Base-by-base conservation (phyloP, 495 filamentous ascomycete species). In the Neurospora hispaniola region DNA sequence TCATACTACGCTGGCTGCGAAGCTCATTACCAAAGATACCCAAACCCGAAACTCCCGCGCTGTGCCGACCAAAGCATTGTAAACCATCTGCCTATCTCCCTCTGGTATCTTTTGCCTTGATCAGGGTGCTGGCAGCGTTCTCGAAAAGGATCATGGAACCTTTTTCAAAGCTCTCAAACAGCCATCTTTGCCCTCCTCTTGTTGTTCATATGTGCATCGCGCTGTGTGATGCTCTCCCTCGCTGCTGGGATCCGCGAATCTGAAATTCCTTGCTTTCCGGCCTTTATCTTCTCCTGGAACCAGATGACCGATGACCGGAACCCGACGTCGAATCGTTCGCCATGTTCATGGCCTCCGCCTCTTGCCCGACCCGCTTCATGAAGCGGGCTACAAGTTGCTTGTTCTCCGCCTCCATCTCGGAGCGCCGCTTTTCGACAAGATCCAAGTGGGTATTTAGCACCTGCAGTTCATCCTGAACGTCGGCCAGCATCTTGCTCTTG, bases 391-490 rank as follows among this genome's bases (percentile, higher is more conserved):
- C 89, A 43, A 98, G 84, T 68, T 97, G 92, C 77, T 93, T 87
- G 77, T 98, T 97, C 78, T 98, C 95, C n/a, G 84, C 85, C 78
- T 89, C 83, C 72, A 96, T 82, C 76, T 89, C 90, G 74, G 87
- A 86, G 6, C 84, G 85, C 76, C 86, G 87, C 79, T 94, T 87
- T 78, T 95, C 92, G 10, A 90, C 88, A 85, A 97, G 89, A 77
- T 97, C 94, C 4, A 97, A 86, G 81, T 98, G 91, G 74, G 98
- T 87, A 73, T 93, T 93, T 68, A 97, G 81, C 3, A 93, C 89
- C 46, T 94, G 87, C 75, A 96, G 88, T 78, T 98, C 95, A 81
- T 97, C 94, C 81, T 98, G 95, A 73, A 96, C 90, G 76, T 94
- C 89, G 88, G 93, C 91, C 3, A 97, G 82, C 73, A 96, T 82